phyloP scores from a whole-genome alignment of 1,284 basidiomycete species.

The Kalmanozyma brasiliensis region DNA sequence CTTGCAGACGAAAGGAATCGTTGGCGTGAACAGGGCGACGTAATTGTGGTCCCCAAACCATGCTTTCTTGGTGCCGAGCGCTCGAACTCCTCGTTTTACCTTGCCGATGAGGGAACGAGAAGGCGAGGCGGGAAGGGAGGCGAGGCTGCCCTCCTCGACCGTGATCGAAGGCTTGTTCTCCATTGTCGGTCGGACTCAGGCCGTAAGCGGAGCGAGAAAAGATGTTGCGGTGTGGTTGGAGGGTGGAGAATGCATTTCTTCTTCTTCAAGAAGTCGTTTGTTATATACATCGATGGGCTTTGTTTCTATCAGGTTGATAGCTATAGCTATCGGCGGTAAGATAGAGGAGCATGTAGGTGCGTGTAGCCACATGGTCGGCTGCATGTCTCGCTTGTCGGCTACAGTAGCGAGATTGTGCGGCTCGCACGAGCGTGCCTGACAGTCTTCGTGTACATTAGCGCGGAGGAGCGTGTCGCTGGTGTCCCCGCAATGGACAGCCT shows the following conservation, averaged over 20 bases:
- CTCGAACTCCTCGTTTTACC: conserved; percentile 12
- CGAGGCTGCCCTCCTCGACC: conserved; percentile 27
- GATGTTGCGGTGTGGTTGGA: not conserved
- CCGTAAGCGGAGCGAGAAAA: too few species aligned
- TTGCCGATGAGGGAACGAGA: conserved; percentile 17
- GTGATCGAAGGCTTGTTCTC: conserved; percentile 19
- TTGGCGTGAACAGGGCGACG: conserved; percentile 24
- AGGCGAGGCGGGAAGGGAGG: conserved; percentile 15
- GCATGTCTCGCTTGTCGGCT: not conserved
- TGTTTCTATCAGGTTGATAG: conserved; percentile 1
- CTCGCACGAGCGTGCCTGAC: too few species aligned
- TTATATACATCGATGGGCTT: too few species aligned
- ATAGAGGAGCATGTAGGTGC: too few species aligned
- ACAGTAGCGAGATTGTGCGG: too few species aligned
- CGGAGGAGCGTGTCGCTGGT: too few species aligned
- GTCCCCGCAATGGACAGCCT: not conserved
- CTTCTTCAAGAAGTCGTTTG: too few species aligned
- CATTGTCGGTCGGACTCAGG: not conserved
- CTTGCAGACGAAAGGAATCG: conserved; percentile 25
- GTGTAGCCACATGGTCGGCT: not conserved
- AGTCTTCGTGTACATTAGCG: not conserved
- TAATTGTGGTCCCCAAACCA: conserved; percentile 44
- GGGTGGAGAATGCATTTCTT: not conserved
- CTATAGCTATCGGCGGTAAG: not conserved
- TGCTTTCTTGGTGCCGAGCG: conserved; percentile 24